Conservation (phyloP, 2,329 filamentous ascomycete species). For the Ophiognomonia clavigignenti-juglandacearum region DNA sequence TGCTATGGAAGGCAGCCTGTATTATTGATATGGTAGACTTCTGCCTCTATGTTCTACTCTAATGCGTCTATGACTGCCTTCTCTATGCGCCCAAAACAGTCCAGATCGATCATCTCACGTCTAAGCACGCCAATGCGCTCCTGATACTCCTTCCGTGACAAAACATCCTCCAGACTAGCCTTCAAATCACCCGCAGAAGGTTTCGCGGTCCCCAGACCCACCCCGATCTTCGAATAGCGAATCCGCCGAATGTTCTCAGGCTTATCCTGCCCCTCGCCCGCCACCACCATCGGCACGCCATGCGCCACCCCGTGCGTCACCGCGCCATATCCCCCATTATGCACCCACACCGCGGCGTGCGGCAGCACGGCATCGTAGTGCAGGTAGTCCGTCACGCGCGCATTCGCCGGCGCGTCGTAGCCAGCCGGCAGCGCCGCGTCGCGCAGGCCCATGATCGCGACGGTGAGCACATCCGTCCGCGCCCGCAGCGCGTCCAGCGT, state of each 20-base stretch:
- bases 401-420: conserved; percentile 24
- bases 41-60: no score
- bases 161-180: conserved; percentile 24
- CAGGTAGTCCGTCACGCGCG: conserved; percentile 31
- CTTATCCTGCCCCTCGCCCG: conserved; percentile 38
- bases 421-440: conserved; percentile 22
- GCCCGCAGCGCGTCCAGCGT: conserved; percentile 28
- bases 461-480: conserved; percentile 24
- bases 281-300: conserved; percentile 35
- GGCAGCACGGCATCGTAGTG: conserved; percentile 33
- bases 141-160: conserved; percentile 20
- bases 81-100: conserved; percentile 27
- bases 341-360: conserved; percentile 31
- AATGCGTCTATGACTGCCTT: conserved; percentile 9
- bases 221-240: conserved; percentile 28
- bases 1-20: no score
- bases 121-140: conserved; percentile 21
- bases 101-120: conserved; percentile 23
- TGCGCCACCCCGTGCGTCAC: conserved; percentile 35
- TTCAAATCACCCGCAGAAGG: conserved; percentile 24
- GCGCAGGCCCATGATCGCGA: conserved; percentile 32
- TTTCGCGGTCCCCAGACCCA: conserved; percentile 25
- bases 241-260: conserved; percentile 31
- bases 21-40: no score
- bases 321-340: conserved; percentile 37